These are phyloP conservation scores for Teunomyces gatunensis DNA, from an alignment of 805 yeast genomes.

Conservation along the genomic window DNA sequence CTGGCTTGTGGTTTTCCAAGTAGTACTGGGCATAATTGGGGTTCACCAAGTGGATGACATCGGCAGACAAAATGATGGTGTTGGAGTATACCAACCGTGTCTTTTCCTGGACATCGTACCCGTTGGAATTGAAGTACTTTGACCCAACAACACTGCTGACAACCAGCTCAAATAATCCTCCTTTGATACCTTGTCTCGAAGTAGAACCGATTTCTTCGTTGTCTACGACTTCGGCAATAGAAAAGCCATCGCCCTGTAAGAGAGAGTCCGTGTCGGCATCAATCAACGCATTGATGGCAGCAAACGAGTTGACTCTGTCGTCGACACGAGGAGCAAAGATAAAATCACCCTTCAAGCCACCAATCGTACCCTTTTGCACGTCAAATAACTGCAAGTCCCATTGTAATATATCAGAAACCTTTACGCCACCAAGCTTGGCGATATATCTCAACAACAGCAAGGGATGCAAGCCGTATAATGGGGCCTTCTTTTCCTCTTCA, in stretches of 20 bases:
- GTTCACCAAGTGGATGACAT: slow-evolving; percentile 77
- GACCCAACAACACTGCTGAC: slow-evolving; percentile 52
- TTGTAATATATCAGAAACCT: slow-evolving; percentile 61
- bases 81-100: slow-evolving; percentile 58
- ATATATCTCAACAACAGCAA: slow-evolving; percentile 65
- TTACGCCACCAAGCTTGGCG: slow-evolving; percentile 56
- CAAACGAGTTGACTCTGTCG: slow-evolving; percentile 77
- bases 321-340: slow-evolving; percentile 81
- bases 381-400: slow-evolving; percentile 79
- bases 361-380: slow-evolving; percentile 73
- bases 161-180: slow-evolving; percentile 67
- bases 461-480: slow-evolving; percentile 67
- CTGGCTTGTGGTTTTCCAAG: slow-evolving; percentile 74
- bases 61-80: slow-evolving; percentile 78
- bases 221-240: slow-evolving; percentile 66
- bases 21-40: slow-evolving; percentile 73
- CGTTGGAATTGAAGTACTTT: slow-evolving; percentile 17
- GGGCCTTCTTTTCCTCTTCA: slow-evolving; percentile 60
- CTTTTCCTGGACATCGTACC: slow-evolving; percentile 21
- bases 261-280: slow-evolving; percentile 27
- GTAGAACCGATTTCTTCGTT: slow-evolving; percentile 84
- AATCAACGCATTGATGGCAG: slow-evolving; percentile 63
- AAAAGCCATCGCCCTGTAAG: slow-evolving; percentile 38
- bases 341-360: slow-evolving; percentile 77
- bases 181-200: slow-evolving; percentile 78